Conservation (phyloP, 805 yeast genomes). For the Yamadazyma scolyti region DNA sequence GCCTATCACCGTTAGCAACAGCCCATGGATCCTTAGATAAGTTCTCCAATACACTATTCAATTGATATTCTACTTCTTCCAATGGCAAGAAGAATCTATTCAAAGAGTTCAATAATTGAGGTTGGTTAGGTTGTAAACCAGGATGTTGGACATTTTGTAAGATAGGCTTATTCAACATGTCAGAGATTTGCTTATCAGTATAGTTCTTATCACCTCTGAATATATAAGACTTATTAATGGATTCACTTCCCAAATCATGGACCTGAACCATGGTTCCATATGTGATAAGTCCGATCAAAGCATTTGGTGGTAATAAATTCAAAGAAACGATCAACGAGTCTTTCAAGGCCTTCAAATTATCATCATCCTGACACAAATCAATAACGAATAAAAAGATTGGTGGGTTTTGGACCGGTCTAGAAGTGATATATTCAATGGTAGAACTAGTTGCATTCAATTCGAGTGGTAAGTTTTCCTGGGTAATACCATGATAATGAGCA, state of each 20-base stretch:
- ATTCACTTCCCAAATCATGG: slow-evolving; percentile 45
- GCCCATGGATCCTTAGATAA: slow-evolving; percentile 83
- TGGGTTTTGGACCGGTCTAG: slow-evolving; percentile 36
- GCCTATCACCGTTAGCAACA: slow-evolving; percentile 46
- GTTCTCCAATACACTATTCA: slow-evolving; percentile 46
- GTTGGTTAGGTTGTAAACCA: slow-evolving; percentile 1
- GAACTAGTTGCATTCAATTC: slow-evolving; percentile 38
- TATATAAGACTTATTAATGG: slow-evolving; percentile 28
- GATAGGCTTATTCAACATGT: slow-evolving; percentile 14
- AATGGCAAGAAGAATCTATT: slow-evolving; percentile 45
- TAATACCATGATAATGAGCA: slow-evolving; percentile 18
- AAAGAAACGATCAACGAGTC: slow-evolving; percentile 43
- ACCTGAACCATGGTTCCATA: slow-evolving; percentile 59
- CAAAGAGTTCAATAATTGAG: slow-evolving; percentile 10
- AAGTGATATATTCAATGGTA: slow-evolving; percentile 51
- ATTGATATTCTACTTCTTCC: slow-evolving; percentile 46
- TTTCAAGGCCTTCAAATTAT: slow-evolving; percentile 42
- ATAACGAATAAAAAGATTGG: slow-evolving; percentile 53
- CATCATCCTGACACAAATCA: slow-evolving; percentile 55
- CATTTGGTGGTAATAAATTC: slow-evolving; percentile 49
- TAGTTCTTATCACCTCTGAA: slow-evolving; percentile 59
- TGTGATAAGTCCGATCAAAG: slow-evolving; percentile 55
- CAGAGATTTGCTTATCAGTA: slow-evolving; percentile 39
- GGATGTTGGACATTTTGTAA: slow-evolving; percentile 6
- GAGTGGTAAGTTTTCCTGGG: slow-evolving; percentile 22